Evolutionary conservation across 257 asterid genomes (phyloP).

Genomic region (Przewalskia tangutica): DNA sequence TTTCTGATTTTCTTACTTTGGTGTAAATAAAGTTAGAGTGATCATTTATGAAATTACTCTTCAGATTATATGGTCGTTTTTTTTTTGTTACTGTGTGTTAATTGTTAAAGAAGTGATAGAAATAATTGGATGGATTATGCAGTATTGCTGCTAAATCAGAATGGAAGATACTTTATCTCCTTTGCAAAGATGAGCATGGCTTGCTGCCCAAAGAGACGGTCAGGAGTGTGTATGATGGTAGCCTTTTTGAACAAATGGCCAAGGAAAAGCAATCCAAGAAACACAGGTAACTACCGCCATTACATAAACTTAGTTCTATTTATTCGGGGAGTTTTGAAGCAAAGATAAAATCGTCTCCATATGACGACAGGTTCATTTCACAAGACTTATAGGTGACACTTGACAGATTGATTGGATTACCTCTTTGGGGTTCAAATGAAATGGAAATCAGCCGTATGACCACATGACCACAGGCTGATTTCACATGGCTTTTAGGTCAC

Average conservation of each 20-base stretch:
- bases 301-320: not conserved
- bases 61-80: too few relatives aligned
- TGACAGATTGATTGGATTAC: not conserved
- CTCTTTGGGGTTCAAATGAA: not conserved
- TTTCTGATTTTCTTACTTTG: too few relatives aligned
- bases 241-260: conserved; percentile 9
- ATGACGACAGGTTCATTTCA: not conserved
- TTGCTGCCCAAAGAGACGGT: conserved; percentile 1
- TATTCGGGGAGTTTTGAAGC: not conserved
- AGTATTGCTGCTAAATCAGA: conserved; percentile 5
- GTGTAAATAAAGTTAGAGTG: too few relatives aligned
- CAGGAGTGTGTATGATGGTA: not conserved
- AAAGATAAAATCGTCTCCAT: not conserved
- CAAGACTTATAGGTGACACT: not conserved
- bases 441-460: too few relatives aligned
- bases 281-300: not conserved
- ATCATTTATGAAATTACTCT: too few relatives aligned
- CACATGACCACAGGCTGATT: too few relatives aligned
- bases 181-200: conserved; percentile 2
- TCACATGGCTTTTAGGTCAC: too few relatives aligned
- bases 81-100: too few relatives aligned
- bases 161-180: not conserved
- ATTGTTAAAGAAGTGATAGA: not conserved
- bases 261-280: not conserved
- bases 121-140: not conserved